These are phyloP conservation scores for Hypoxylon intermedium DNA, from an alignment of 495 filamentous ascomycete genomes.

Conservation along the genomic window DNA sequence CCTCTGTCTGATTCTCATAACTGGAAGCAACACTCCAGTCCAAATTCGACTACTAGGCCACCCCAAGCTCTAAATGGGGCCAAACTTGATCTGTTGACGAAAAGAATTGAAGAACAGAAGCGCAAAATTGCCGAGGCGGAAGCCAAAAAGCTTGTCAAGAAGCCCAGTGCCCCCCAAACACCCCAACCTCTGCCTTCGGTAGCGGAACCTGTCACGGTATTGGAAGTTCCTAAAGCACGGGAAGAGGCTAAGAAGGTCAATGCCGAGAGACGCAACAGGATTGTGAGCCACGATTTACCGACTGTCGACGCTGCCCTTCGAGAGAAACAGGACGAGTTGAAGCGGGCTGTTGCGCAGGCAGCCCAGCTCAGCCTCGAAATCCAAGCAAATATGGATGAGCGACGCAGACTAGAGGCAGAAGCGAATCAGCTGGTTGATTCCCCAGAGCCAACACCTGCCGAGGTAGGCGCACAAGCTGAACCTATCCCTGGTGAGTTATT, in stretches of 20 bases:
- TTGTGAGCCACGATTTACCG: conserved; percentile 63
- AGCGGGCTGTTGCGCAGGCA: conserved; percentile 63
- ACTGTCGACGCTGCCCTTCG: conserved; percentile 63
- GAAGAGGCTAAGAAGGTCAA: conserved; percentile 42
- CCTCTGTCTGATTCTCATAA: conserved; percentile 51
- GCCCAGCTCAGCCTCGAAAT: conserved; percentile 66
- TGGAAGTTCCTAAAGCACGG: conserved; percentile 10
- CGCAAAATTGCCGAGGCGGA: conserved; percentile 79
- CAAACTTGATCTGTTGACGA: conserved; percentile 68
- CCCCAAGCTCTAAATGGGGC: conserved; percentile 46
- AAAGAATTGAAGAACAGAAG: conserved; percentile 76
- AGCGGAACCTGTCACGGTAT: conserved; percentile 27
- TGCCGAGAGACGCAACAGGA: conserved; percentile 58
- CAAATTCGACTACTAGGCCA: conserved; percentile 41
- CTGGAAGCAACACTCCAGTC: conserved; percentile 48
- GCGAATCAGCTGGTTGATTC: conserved; percentile 59
- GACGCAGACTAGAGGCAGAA: conserved; percentile 60
- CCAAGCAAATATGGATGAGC: conserved; percentile 52
- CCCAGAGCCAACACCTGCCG: conserved; percentile 40
- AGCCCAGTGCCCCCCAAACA: conserved; percentile 37
- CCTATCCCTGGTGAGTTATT: conserved; percentile 7
- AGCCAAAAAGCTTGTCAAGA: conserved; percentile 59
- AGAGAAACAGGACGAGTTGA: conserved; percentile 58
- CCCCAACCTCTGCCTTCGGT: conserved; percentile 31
- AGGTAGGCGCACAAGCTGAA: conserved; percentile 39